These are phyloP conservation scores for Backusella mclennaniae DNA, from an alignment of 192 early-diverging fungal species.

Conservation along the genomic window DNA sequence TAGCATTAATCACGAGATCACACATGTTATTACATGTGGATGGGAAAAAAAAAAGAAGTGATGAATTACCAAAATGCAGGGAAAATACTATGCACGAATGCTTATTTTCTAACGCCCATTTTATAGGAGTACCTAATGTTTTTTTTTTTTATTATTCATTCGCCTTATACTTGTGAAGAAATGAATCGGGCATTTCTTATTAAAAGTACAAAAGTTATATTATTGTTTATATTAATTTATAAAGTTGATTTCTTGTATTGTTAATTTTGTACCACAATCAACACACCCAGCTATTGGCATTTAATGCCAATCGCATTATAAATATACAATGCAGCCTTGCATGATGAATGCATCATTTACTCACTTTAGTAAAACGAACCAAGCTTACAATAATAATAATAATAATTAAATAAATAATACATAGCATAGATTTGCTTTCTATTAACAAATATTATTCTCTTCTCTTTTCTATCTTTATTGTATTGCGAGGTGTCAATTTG, in stretches of 20 bases:
- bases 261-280: background rate
- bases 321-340: background rate
- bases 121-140: background rate
- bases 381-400: background rate
- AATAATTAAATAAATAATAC: background rate
- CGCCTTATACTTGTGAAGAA: background rate
- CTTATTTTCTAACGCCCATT: background rate
- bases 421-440: background rate
- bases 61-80: background rate
- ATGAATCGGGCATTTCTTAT: background rate
- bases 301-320: background rate
- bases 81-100: background rate
- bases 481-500: background rate
- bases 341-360: background rate
- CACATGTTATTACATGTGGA: conserved; percentile 2
- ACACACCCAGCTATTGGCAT: background rate
- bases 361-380: background rate
- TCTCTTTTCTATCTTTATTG: background rate
- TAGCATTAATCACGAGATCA: background rate
- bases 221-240: background rate
- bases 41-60: background rate
- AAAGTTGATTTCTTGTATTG: background rate
- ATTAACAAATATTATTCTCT: background rate
- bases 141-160: background rate
- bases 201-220: background rate